Evolutionary conservation across 2,329 filamentous ascomycete genomes (phyloP).

Genomic region (Fusarium burgessii): DNA sequence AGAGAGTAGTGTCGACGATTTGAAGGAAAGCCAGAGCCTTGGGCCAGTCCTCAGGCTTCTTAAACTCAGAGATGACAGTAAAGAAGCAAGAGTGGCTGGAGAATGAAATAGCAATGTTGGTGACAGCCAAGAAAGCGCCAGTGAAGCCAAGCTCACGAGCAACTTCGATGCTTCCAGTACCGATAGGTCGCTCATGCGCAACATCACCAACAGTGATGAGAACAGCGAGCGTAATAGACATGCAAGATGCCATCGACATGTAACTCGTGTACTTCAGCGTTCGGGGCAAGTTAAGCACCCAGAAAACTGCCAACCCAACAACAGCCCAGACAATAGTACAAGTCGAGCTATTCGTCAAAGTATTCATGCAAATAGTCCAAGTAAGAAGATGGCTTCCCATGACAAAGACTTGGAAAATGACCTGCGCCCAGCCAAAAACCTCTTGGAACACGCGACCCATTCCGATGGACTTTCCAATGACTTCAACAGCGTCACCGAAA

Average conservation of each 20-base stretch:
- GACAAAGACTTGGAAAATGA: constrained; percentile 74
- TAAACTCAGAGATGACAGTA: constrained; percentile 73
- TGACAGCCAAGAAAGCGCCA: constrained; percentile 67
- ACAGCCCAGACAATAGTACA: constrained; percentile 74
- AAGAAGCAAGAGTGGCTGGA: constrained; percentile 76
- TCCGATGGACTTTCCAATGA: constrained; percentile 61
- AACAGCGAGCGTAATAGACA: constrained; percentile 72
- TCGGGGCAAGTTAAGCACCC: constrained; percentile 69
- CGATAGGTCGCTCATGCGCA: constrained; percentile 59
- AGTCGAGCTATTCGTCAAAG: constrained; percentile 67
- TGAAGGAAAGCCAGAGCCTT: constrained; percentile 66
- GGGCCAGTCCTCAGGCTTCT: constrained; percentile 61
- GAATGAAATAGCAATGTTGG: constrained; percentile 76
- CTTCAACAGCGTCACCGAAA: constrained; percentile 73
- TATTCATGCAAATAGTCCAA: constrained; percentile 75
- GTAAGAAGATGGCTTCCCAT: constrained; percentile 77
- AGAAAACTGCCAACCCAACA: constrained; percentile 69
- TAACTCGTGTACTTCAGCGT: constrained; percentile 73
- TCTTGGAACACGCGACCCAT: constrained; percentile 68
- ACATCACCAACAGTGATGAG: constrained; percentile 73
- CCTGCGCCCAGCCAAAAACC: constrained; percentile 69
- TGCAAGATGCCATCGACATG: constrained; percentile 71
- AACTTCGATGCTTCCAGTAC: constrained; percentile 50
- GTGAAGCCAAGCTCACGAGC: constrained; percentile 58
- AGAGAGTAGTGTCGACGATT: constrained; percentile 68